Percentiles rank a stretch among this genome's conserved stretches.
These are phyloP conservation scores for Haematococcus lacustris DNA, from an alignment of 139 green algal species.

Conservation along the genomic window DNA sequence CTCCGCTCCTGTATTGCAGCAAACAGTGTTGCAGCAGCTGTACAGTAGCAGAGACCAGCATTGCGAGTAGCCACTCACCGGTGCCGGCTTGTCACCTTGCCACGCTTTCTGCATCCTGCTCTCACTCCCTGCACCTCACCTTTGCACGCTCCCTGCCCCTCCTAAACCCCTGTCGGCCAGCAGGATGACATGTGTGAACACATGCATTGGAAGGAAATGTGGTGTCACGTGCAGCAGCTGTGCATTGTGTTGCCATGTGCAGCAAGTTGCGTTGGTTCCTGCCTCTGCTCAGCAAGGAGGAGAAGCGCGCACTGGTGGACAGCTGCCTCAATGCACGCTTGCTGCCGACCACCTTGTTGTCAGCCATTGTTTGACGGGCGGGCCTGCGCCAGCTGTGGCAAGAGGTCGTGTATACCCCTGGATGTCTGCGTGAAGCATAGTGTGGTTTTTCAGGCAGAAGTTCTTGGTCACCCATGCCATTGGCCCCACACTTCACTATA, in stretches of 20 bases:
- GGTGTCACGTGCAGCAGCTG: not conserved
- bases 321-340: constrained; percentile 20
- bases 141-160: not conserved
- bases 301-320: constrained; percentile 35
- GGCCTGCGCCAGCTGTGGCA: no score
- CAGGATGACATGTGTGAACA: not conserved
- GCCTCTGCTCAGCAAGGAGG: constrained; percentile 37
- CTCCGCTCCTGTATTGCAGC: no score
- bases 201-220: not conserved
- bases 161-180: not conserved
- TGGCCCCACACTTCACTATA: no score
- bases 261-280: constrained; percentile 49
- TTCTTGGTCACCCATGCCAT: no score
- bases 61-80: no score
- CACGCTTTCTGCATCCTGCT: not conserved
- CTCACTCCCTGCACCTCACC: not conserved
- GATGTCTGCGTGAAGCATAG: no score
- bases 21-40: no score
- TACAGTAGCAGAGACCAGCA: no score
- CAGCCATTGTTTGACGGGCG: no score
- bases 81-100: not conserved
- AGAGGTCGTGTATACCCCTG: no score
- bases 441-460: no score
- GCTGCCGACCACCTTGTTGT: not conserved
- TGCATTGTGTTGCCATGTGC: constrained; percentile 2